Conservation (phyloP, 495 filamentous ascomycete genomes). For the Penicillium turbatum region DNA sequence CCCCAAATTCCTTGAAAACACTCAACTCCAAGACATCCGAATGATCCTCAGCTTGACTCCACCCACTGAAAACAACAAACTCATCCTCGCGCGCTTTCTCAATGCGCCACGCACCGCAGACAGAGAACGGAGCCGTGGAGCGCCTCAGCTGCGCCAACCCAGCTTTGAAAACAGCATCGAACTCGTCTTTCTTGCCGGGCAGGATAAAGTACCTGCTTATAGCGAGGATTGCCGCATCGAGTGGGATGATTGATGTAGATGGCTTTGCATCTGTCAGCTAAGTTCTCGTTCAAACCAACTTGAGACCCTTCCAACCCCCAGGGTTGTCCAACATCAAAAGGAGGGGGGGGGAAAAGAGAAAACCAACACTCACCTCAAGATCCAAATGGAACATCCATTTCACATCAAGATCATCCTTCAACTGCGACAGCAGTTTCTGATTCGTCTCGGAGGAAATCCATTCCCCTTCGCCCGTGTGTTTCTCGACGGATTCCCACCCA, state of each 20-base stretch:
- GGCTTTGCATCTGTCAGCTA: conserved; percentile 2
- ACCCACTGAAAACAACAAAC: conserved; percentile 2
- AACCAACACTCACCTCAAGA: conserved; percentile 20
- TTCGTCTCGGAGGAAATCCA: conserved; percentile 39
- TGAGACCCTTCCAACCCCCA: too few relatives aligned
- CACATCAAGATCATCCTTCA: conserved; percentile 42
- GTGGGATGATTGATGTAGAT: conserved; percentile 19
- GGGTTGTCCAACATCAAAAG: not conserved
- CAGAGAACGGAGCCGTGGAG: conserved; percentile 24
- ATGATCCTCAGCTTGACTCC: conserved; percentile 23
- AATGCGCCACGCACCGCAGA: conserved; percentile 2
- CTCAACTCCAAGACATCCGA: conserved; percentile 33
- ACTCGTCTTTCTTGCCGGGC: conserved; percentile 33
- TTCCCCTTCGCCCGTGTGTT: conserved; percentile 34
- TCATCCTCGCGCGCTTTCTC: not conserved
- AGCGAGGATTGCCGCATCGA: conserved; percentile 41
- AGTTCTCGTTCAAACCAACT: too few relatives aligned
- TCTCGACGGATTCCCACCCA: conserved; percentile 45
- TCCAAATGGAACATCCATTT: conserved; percentile 38
- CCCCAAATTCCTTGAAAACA: conserved; percentile 35
- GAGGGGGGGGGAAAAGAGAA: too few relatives aligned
- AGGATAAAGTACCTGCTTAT: conserved; percentile 44
- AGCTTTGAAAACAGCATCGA: conserved; percentile 31
- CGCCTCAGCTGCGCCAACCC: conserved; percentile 30
- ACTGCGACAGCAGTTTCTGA: conserved; percentile 37